Percentiles rank a stretch among this genome's conserved stretches.
phyloP scores from a whole-genome alignment of 176 grass and related monocot genomes.

The Ensete glaucum region DNA sequence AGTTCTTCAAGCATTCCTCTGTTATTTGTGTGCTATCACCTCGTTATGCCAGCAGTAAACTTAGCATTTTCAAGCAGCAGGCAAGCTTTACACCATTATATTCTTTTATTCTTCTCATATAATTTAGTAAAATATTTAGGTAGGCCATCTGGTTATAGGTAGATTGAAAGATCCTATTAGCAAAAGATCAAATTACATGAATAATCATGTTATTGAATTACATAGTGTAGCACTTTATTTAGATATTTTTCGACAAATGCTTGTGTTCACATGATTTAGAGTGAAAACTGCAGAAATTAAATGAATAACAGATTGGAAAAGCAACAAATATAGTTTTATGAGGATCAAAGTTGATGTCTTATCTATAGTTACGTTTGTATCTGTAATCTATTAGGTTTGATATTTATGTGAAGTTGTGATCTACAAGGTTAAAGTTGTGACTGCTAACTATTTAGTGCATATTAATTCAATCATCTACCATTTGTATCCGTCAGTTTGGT shows the following conservation, averaged over 20 bases:
- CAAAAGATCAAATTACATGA: background rate
- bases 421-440: background rate
- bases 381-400: background rate
- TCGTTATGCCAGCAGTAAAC: constrained; percentile 87
- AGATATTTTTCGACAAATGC: too few species aligned
- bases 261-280: too few species aligned
- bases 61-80: constrained; percentile 96
- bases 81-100: constrained; percentile 33
- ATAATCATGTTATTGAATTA: background rate
- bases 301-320: too few species aligned
- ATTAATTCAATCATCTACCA: background rate
- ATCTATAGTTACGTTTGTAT: background rate
- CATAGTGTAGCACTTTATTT: background rate
- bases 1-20: constrained; percentile 94
- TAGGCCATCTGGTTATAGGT: background rate
- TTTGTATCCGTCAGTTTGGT: background rate
- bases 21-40: constrained; percentile 90
- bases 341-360: background rate
- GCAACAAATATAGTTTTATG: background rate
- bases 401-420: background rate
- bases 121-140: too few species aligned
- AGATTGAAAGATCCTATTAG: background rate
- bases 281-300: too few species aligned
- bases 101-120: background rate
- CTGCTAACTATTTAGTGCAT: background rate